These are phyloP conservation scores for Chlamydomonas applanata DNA, from an alignment of 139 green algal species.

Conservation along the genomic window DNA sequence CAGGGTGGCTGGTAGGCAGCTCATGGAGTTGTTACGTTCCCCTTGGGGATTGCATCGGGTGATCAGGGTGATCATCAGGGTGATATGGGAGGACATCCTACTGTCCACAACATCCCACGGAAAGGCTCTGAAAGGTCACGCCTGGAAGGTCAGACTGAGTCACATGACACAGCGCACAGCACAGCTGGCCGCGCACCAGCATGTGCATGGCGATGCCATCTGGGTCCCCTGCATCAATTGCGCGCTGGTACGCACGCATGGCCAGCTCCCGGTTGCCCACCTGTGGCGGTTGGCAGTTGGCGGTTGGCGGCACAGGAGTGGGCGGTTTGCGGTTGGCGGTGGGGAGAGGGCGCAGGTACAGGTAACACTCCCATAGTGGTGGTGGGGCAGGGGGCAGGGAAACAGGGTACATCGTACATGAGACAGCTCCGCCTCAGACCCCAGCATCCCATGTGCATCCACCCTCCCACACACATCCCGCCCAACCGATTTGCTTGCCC, in stretches of 20 bases:
- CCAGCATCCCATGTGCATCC: background rate
- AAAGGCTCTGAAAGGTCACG: background rate
- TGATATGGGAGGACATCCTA: no score
- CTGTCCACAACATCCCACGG: background rate
- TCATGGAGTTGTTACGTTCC: background rate
- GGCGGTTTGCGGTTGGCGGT: background rate
- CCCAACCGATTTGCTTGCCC: background rate
- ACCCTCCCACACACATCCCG: background rate
- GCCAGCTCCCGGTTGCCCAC: constrained; percentile 48
- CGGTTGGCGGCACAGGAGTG: background rate
- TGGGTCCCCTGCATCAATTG: constrained; percentile 68
- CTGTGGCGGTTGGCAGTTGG: constrained; percentile 11
- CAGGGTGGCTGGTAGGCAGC: background rate
- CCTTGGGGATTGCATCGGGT: no score
- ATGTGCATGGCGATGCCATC: constrained; percentile 86
- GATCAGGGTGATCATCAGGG: no score
- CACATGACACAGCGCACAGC: background rate
- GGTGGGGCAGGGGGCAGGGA: no score
- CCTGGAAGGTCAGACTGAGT: constrained; percentile 1
- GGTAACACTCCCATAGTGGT: no score
- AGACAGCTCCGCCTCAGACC: no score
- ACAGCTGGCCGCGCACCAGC: constrained; percentile 42
- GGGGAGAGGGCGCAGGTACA: no score
- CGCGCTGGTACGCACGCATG: constrained; percentile 84
- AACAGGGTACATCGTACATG: no score